A percentile compares a stretch with the other conserved stretches of the same genome.
These are phyloP conservation scores for Xylaria intraflava DNA, from an alignment of 495 filamentous ascomycete species.

Conservation along the genomic window DNA sequence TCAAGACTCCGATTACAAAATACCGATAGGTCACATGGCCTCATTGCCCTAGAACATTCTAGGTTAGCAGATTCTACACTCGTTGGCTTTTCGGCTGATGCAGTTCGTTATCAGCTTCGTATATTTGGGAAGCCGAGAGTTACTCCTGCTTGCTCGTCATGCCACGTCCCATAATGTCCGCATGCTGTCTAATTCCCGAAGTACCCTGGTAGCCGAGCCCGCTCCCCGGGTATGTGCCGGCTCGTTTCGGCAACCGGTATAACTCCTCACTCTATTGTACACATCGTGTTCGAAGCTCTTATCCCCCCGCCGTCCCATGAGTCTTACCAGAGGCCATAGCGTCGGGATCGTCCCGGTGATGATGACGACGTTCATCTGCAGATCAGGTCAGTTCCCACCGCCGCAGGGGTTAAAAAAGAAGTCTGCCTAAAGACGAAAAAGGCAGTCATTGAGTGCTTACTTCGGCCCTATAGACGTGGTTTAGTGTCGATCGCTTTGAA, in stretches of 20 bases:
- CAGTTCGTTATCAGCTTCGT: too few relatives aligned
- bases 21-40: too few relatives aligned
- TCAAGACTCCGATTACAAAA: too few relatives aligned
- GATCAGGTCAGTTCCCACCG: not conserved
- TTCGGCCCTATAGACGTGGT: not conserved
- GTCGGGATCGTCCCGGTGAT: slow-evolving; percentile 13
- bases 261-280: not conserved
- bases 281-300: not conserved
- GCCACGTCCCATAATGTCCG: not conserved
- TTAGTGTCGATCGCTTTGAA: not conserved
- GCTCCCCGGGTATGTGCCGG: not conserved
- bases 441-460: not conserved
- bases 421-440: not conserved
- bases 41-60: too few relatives aligned
- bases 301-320: not conserved
- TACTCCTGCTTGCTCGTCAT: not conserved
- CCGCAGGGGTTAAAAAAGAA: not conserved
- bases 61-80: too few relatives aligned
- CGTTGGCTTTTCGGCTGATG: too few relatives aligned
- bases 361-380: slow-evolving; percentile 15
- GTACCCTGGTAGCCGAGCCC: slow-evolving; percentile 5
- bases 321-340: slow-evolving; percentile 10
- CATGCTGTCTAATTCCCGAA: slow-evolving; percentile 12
- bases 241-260: not conserved
- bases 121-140: not conserved